phyloP scores from a whole-genome alignment of 495 filamentous ascomycete species.

The Hypoxylon cercidicola region DNA sequence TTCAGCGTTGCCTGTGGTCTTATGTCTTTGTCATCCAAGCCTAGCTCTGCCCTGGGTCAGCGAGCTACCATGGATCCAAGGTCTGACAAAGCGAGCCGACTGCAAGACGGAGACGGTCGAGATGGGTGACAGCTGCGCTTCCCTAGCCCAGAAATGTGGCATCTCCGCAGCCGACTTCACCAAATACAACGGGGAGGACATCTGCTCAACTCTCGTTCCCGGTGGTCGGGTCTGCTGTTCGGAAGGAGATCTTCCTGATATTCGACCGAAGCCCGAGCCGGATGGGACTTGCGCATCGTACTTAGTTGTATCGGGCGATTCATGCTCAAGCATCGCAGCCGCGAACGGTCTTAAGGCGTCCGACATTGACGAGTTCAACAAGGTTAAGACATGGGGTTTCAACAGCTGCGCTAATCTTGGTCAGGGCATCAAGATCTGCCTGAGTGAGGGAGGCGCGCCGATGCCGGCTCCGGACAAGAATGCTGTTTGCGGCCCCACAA shows the following conservation, averaged over 20 bases:
- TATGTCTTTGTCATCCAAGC: too few relatives aligned
- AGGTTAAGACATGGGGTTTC: slow-evolving; percentile 60
- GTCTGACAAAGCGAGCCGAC: too few relatives aligned
- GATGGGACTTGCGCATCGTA: slow-evolving; percentile 54
- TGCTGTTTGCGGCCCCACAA: slow-evolving; percentile 1
- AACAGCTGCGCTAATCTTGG: slow-evolving; percentile 53
- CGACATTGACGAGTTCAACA: slow-evolving; percentile 54
- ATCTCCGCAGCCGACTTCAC: slow-evolving; percentile 50
- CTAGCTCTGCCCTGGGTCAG: too few relatives aligned
- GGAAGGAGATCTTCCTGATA: slow-evolving; percentile 44
- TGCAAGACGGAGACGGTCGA: too few relatives aligned
- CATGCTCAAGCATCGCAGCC: slow-evolving; percentile 41
- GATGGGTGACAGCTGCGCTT: slow-evolving; percentile 22
- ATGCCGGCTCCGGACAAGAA: slow-evolving; percentile 47
- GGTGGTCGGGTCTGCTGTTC: slow-evolving; percentile 54
- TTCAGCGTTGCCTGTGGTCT: too few relatives aligned
- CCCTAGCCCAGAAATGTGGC: slow-evolving; percentile 46
- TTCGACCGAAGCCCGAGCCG: slow-evolving; percentile 44
- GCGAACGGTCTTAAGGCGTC: slow-evolving; percentile 43
- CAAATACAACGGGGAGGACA: slow-evolving; percentile 52
- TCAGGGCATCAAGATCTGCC: slow-evolving; percentile 54
- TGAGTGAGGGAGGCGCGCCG: slow-evolving; percentile 60
- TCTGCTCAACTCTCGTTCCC: slow-evolving; percentile 33
- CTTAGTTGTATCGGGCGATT: slow-evolving; percentile 46
- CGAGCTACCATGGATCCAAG: too few relatives aligned